Base-by-base conservation (phyloP, 1,284 basidiomycete species). In the Cutaneotrichosporon mucoides region DNA sequence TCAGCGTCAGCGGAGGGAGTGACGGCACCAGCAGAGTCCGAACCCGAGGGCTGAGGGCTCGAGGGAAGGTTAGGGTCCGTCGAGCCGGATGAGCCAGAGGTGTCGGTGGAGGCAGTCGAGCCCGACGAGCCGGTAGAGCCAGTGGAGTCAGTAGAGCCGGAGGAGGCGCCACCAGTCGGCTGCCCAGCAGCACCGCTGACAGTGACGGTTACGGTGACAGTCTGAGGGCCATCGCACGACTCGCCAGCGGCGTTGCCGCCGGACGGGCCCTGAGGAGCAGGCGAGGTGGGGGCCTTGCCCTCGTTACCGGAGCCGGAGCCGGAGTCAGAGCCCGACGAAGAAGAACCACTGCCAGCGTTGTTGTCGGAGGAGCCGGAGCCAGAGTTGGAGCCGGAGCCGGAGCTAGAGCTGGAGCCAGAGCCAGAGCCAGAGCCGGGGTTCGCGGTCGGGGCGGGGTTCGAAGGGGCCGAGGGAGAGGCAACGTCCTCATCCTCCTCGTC, bases 91-190 rank as follows among this genome's bases (percentile, higher is more conserved):
- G 53, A 24, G 53, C 36, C 53, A 81, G 82, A 9, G 41, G 63
- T 55, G 9, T 40, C 9, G 9, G 52, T 10, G 16, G 56, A 24
- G 43, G 83, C 71, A n/a, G 85, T 83, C 2, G 51, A 35, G 51
- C 40, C 24, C 10, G 34, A 36, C 4, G 34, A 43, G 51, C 51
- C 40, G 10, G 13, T 15, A 10, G 37, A 9, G 24, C 40, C 37
- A 11, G 50, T 5, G 33, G 15, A 10, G 8, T 16, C 7, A 16
- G 10, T 16, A n/a, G 50, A 41, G 52, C 16, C 36, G n/a, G 35
- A 9, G n/a, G 50, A 48, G 37, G 56, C 24, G 11, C 15, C 48
- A 42, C 24, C 24, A 24, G 24, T 24, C 24, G 24, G 24, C 24
- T 24, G 24, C 24, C 35, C 37, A 13, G 16, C 49, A 38, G 36